phyloP scores from a whole-genome alignment of 352 stramenopile species.

The Phytophthora colocasiae region DNA sequence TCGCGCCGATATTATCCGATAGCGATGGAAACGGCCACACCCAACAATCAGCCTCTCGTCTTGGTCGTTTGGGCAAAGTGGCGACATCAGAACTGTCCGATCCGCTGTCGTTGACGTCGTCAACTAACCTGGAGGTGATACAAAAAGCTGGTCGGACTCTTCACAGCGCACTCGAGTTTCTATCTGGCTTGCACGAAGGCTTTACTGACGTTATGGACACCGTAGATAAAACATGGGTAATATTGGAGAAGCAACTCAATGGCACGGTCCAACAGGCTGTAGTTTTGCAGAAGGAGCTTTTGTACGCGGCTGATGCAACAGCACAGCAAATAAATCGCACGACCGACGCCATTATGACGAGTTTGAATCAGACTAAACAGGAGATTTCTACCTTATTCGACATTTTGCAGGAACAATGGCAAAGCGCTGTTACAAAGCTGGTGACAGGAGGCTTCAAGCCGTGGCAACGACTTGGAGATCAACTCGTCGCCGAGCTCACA shows the following conservation, averaged over 20 bases:
- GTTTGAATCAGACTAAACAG: conserved; percentile 33
- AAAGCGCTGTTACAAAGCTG: conserved; percentile 22
- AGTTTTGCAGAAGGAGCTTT: conserved; percentile 38
- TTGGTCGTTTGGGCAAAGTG: conserved; percentile 39
- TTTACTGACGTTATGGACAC: conserved; percentile 38
- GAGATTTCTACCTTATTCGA: conserved; percentile 36
- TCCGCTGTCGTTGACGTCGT: conserved; percentile 25
- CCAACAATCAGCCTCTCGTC: conserved; percentile 37
- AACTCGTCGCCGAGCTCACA: conserved; percentile 42
- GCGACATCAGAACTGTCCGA: conserved; percentile 28
- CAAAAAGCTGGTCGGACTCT: conserved; percentile 40
- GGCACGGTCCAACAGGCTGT: conserved; percentile 29
- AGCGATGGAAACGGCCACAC: conserved; percentile 28
- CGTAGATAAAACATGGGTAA: conserved; percentile 31
- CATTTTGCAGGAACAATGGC: conserved; percentile 38
- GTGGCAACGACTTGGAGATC: conserved; percentile 40
- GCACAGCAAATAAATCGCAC: conserved; percentile 38
- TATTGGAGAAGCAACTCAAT: conserved; percentile 42
- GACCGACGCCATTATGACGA: conserved; percentile 27
- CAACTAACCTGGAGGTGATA: conserved; percentile 26
- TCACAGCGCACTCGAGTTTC: conserved; percentile 36
- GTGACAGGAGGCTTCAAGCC: conserved; percentile 30
- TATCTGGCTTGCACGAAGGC: conserved; percentile 40
- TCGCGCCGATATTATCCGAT: conserved; percentile 31
- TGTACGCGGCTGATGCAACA: conserved; percentile 36